phyloP scores from a whole-genome alignment of 305 asterid species.

The Vinca major region DNA sequence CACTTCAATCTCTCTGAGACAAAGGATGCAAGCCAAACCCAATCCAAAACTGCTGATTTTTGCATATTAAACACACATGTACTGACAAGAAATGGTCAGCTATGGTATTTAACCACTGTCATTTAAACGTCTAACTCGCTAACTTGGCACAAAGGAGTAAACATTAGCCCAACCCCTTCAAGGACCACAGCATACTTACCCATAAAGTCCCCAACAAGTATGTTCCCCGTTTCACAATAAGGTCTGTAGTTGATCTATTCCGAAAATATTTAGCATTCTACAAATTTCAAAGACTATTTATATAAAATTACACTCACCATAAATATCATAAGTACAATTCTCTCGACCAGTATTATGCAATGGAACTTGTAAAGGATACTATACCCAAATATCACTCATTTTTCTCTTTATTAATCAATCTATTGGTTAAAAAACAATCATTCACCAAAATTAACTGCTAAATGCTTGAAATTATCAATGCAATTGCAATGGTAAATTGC shows the following conservation, averaged over 20 bases:
- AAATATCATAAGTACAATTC: no score
- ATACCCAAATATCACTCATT: no score
- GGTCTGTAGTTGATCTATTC: no score
- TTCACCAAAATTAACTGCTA: not conserved
- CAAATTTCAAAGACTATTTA: no score
- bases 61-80: not conserved
- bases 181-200: no score
- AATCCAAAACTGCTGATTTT: not conserved
- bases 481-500: not conserved
- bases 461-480: not conserved
- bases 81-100: not conserved
- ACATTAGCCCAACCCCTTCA: not conserved
- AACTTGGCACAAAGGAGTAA: not conserved
- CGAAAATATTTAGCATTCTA: no score
- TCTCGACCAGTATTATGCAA: no score
- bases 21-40: not conserved
- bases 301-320: no score
- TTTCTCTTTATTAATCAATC: not conserved
- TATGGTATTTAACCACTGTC: no score
- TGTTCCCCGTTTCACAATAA: not conserved
- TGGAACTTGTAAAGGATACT: no score
- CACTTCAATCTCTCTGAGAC: not conserved
- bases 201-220: not conserved
- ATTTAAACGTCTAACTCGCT: not conserved
- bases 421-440: not conserved